These are phyloP conservation scores for Trichoderma koningiopsis DNA, from an alignment of 2,329 filamentous ascomycete genomes.

Conservation along the genomic window DNA sequence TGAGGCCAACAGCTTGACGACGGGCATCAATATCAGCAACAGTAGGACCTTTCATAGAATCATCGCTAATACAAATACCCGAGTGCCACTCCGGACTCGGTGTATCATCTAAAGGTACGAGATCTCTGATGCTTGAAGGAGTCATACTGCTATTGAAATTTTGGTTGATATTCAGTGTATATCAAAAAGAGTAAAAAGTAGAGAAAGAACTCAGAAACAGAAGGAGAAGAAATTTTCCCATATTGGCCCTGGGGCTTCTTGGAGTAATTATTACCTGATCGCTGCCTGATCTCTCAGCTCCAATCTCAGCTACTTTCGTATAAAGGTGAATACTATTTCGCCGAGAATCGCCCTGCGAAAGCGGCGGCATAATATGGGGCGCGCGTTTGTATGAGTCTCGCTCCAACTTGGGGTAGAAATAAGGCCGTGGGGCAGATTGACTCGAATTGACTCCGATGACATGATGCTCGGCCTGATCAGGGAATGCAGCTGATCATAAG, in stretches of 20 bases:
- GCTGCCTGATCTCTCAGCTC: background rate
- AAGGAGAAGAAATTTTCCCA: background rate
- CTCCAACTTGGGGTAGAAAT: constrained; percentile 15
- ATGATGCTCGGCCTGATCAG: background rate
- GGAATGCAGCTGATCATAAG: background rate
- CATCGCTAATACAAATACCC: background rate
- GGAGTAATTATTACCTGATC: background rate
- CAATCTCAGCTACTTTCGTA: background rate
- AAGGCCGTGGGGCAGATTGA: constrained; percentile 7
- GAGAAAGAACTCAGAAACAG: background rate
- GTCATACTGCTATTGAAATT: background rate
- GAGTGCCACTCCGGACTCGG: constrained; percentile 2
- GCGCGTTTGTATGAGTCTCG: background rate
- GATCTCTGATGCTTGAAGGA: background rate
- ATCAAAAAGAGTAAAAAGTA: background rate
- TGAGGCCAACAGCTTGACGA: background rate
- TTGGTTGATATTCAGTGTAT: background rate
- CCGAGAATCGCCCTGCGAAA: background rate
- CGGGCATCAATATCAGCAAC: constrained; percentile 11
- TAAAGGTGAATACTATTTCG: background rate
- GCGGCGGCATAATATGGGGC: constrained; percentile 5
- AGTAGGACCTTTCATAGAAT: background rate
- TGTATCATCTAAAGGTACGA: background rate
- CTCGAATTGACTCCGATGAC: constrained; percentile 1
- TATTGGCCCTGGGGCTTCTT: background rate